Percentiles rank a stretch among this genome's conserved stretches.
phyloP scores from a whole-genome alignment of 1,139 yeast species.

The Casaregolazyma suthepensis region DNA sequence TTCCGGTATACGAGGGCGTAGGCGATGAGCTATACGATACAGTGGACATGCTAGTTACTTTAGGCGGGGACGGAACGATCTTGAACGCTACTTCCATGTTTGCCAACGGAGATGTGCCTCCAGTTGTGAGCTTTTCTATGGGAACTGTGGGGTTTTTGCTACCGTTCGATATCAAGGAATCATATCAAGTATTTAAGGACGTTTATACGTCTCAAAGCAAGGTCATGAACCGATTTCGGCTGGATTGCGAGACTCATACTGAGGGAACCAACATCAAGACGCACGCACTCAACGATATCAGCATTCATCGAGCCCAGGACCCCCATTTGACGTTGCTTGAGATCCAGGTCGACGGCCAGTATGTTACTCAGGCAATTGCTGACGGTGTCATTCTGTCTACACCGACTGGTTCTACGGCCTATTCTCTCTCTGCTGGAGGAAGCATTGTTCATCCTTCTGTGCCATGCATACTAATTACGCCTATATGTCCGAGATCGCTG shows the following conservation, averaged over 20 bases:
- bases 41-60: slow-evolving; percentile 69
- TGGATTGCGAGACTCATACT: slow-evolving; percentile 52
- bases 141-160: slow-evolving; percentile 88
- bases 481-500: slow-evolving; percentile 89
- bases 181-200: slow-evolving; percentile 52
- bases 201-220: slow-evolving; percentile 64
- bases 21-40: slow-evolving; percentile 52
- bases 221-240: slow-evolving; percentile 68
- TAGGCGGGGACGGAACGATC: slow-evolving; percentile 97
- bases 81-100: slow-evolving; percentile 63
- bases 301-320: slow-evolving; percentile 79
- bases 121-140: slow-evolving; percentile 79
- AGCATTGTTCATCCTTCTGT: slow-evolving; percentile 88
- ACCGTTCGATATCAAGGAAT: slow-evolving; percentile 69
- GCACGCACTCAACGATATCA: slow-evolving; percentile 90
- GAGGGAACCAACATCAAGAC: slow-evolving; percentile 13
- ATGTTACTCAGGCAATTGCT: slow-evolving; percentile 82
- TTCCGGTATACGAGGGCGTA: slow-evolving; percentile 22
- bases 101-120: slow-evolving; percentile 55
- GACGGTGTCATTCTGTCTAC: slow-evolving; percentile 84
- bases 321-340: slow-evolving; percentile 83
- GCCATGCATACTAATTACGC: slow-evolving; percentile 74
- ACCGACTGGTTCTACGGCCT: slow-evolving; percentile 95
- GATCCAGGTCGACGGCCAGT: slow-evolving; percentile 72
- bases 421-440: slow-evolving; percentile 85